Percentiles rank a stretch among this genome's conserved stretches.
Evolutionary conservation across 2,329 filamentous ascomycete species (phyloP).

Genomic region (Camillea tinctor): DNA sequence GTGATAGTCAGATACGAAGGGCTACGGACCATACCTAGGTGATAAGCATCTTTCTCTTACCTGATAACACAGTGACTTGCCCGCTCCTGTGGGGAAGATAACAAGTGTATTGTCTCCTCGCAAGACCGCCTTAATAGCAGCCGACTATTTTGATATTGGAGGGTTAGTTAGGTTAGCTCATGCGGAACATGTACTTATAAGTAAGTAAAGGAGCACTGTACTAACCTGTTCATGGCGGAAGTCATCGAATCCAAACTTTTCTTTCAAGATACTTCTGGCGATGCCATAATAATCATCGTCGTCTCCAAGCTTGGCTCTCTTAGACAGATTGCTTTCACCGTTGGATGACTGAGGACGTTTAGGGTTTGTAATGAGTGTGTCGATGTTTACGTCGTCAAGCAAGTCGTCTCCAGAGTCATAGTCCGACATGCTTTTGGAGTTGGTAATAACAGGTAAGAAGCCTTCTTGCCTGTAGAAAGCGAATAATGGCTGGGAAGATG

Average conservation of each 20-base stretch:
- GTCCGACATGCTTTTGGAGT: constrained; percentile 26
- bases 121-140: constrained; percentile 39
- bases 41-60: constrained; percentile 22
- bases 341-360: constrained; percentile 7
- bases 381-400: constrained; percentile 27
- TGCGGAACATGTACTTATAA: neutral
- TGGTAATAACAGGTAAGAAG: neutral
- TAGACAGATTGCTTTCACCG: constrained; percentile 2
- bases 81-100: constrained; percentile 48
- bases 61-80: constrained; percentile 51
- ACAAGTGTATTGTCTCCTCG: constrained; percentile 41
- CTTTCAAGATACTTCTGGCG: constrained; percentile 30
- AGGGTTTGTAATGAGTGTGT: constrained; percentile 15
- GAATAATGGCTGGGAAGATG: no score
- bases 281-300: constrained; percentile 4
- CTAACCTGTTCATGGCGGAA: constrained; percentile 45
- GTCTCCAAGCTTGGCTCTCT: constrained; percentile 7
- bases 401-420: constrained; percentile 36
- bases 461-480: neutral
- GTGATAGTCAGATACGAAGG: neutral
- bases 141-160: constrained; percentile 23
- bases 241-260: constrained; percentile 38
- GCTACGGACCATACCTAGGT: neutral
- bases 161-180: neutral
- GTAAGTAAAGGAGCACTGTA: neutral